Evolutionary conservation across 139 green algal species (phyloP), one percentile per base, ranked within the genome.

Genomic region (Nannochloris sp.): DNA sequence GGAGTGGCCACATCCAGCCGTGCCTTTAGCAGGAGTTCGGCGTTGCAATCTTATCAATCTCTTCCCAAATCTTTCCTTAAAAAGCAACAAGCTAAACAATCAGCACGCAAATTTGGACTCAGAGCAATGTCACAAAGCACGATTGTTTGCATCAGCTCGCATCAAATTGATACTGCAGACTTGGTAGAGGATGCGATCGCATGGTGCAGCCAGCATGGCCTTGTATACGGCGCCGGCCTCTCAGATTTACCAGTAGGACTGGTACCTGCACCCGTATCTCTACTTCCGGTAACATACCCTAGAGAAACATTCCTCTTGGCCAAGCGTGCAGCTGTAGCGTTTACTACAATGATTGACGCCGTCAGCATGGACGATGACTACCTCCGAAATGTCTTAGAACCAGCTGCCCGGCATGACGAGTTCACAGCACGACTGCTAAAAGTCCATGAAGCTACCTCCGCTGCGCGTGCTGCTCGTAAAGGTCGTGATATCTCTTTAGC

Each of bases 201-300:
- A 0, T 95, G 87, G 87, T 79, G 84, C 6, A 83, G 72, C 29
- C 84, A 92, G 67, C 81, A 95, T 48, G 89, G 89, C 8, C 70
- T 95, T 80, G 87, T 95, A 29, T 64, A 84, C 9, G 78, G 83
- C 2, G 70, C 54, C 25, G 75, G 62, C 9, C 25, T 58, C 6
- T 12, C 47, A 13, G 66, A 75, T 3, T 64, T 60, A 1, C 30
- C 68, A 3, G 58, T 48, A 6, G 73, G 78, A 2, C 56, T 83
- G 4, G 71, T 93, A 9, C 90, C 95, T 66, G 93, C 90, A 3
- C 93, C 93, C 0, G 38, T 98, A 37, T 72, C 90, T 0, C 65
- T 96, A 9, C 60, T 87, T 39, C 92, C 93, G 1, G 82, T 87
- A n/a, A 70, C 87, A 0, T 96, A 96, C 65, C 93, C 93, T 0